These are phyloP conservation scores for Picea sitchensis DNA, from an alignment of 75 land plant species.

Conservation along the genomic window DNA sequence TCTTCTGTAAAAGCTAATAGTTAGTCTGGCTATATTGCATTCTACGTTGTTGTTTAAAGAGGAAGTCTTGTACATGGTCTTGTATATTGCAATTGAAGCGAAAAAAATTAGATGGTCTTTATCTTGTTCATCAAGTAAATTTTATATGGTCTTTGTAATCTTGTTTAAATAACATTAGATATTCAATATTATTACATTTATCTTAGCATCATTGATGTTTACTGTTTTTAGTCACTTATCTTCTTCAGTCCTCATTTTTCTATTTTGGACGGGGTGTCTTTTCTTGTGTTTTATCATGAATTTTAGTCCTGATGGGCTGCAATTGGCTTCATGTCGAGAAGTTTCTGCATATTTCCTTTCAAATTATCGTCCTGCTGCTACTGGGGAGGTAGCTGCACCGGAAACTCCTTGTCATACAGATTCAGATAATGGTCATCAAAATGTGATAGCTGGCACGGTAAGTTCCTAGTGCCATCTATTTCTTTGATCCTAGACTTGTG, in stretches of 20 bases:
- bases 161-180: too few relatives aligned
- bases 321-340: slow-evolving; percentile 52
- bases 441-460: not conserved
- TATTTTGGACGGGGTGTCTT: not conserved
- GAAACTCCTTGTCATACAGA: not conserved
- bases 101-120: too few relatives aligned
- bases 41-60: too few relatives aligned
- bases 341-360: slow-evolving; percentile 44
- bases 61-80: too few relatives aligned
- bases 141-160: too few relatives aligned
- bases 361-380: slow-evolving; percentile 11
- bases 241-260: not conserved
- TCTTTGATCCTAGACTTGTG: not conserved
- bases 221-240: not conserved
- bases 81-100: too few relatives aligned
- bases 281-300: not conserved
- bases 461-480: not conserved
- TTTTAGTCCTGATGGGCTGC: slow-evolving; percentile 52
- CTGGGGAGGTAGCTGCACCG: not conserved
- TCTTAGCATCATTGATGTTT: not conserved
- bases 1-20: too few relatives aligned
- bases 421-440: not conserved
- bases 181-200: too few relatives aligned
- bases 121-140: too few relatives aligned
- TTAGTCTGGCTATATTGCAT: too few relatives aligned